phyloP scores from a whole-genome alignment of 129 eudicot genomes.

The Flaveria ramosissima region DNA sequence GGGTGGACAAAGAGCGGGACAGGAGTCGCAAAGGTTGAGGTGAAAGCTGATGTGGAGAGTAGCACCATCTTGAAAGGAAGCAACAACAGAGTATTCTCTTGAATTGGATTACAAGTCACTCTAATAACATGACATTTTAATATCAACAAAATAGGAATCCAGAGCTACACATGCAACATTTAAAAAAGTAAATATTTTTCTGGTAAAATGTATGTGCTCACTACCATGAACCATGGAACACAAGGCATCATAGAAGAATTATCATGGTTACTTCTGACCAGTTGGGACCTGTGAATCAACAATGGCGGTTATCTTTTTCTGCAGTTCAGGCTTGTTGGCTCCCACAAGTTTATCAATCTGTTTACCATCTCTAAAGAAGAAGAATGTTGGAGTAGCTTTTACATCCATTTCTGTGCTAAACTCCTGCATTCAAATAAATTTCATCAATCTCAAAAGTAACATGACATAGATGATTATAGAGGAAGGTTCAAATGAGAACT shows the following conservation, averaged over 20 bases:
- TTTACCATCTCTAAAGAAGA: slow-evolving; percentile 83
- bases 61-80: too few relatives aligned
- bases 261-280: slow-evolving; percentile 23
- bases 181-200: background rate
- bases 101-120: too few relatives aligned
- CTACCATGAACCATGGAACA: background rate
- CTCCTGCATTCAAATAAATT: slow-evolving; percentile 48
- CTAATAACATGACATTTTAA: background rate
- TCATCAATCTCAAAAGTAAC: background rate
- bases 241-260: slow-evolving; percentile 15
- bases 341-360: slow-evolving; percentile 89
- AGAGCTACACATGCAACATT: background rate
- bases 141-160: background rate
- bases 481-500: background rate
- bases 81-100: too few relatives aligned
- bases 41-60: too few relatives aligned
- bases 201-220: background rate
- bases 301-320: slow-evolving; percentile 53
- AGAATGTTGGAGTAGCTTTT: slow-evolving; percentile 91
- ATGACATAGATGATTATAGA: background rate
- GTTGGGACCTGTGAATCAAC: slow-evolving; percentile 36
- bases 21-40: too few relatives aligned
- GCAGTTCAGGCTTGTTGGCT: slow-evolving; percentile 74
- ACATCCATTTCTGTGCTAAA: slow-evolving; percentile 79
- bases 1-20: too few relatives aligned